Conservation (phyloP, 1,139 yeast genomes). For the Maudiozyma humilis region DNA sequence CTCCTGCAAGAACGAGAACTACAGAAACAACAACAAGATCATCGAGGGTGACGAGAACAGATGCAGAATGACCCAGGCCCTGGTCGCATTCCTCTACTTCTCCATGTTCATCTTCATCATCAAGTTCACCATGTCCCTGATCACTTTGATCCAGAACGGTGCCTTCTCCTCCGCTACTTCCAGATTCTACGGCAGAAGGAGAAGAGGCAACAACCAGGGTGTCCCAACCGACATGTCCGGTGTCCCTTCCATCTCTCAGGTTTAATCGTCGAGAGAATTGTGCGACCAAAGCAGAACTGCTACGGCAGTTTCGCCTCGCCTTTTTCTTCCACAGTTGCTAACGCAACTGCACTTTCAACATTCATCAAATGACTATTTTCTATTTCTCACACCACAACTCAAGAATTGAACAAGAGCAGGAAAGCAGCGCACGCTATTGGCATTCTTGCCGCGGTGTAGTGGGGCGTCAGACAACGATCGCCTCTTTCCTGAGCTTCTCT, state of each 20-base stretch:
- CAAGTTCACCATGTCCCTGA: constrained; percentile 53
- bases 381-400: too few relatives aligned
- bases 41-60: constrained; percentile 70
- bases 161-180: constrained; percentile 46
- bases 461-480: too few relatives aligned
- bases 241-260: constrained; percentile 83
- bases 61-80: constrained; percentile 94
- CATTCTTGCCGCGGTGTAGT: too few relatives aligned
- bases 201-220: constrained; percentile 55
- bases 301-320: too few relatives aligned
- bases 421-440: not conserved
- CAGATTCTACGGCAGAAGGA: constrained; percentile 29
- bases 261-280: constrained; percentile 38
- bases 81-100: constrained; percentile 84
- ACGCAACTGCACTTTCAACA: too few relatives aligned
- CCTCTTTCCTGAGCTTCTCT: too few relatives aligned
- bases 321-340: too few relatives aligned
- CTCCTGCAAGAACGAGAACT: constrained; percentile 65
- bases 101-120: constrained; percentile 69
- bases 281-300: too few relatives aligned
- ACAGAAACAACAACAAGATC: constrained; percentile 57
- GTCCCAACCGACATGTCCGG: constrained; percentile 58
- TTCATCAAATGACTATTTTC: too few relatives aligned
- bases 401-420: not conserved
- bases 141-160: constrained; percentile 60